Conservation (phyloP, 139 green algal species). For the Tetradesmus obliquus region DNA sequence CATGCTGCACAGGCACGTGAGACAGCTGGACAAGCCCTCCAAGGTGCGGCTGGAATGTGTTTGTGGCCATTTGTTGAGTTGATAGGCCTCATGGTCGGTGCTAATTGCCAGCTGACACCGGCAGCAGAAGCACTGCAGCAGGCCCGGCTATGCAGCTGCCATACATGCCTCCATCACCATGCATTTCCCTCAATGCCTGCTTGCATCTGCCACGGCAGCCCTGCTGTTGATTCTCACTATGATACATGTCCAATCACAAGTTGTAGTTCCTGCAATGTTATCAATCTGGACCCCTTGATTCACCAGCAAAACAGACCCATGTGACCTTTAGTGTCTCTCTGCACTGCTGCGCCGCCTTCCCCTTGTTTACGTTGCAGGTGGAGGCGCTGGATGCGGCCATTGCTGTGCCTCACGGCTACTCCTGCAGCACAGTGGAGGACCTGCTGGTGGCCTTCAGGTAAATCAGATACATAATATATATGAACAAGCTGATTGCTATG, state of each 20-base stretch:
- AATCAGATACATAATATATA: too few species aligned
- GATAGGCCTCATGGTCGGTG: too few species aligned
- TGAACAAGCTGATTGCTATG: too few species aligned
- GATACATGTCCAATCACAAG: neutral
- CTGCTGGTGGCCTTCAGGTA: slow-evolving; percentile 27
- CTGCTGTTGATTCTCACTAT: too few species aligned
- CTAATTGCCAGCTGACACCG: too few species aligned
- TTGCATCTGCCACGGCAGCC: too few species aligned
- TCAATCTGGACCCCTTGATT: neutral
- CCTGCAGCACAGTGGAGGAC: slow-evolving; percentile 38
- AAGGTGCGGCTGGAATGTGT: neutral
- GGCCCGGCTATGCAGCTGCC: too few species aligned
- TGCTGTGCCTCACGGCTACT: slow-evolving; percentile 13
- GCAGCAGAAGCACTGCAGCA: too few species aligned
- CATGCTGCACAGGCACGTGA: slow-evolving; percentile 23
- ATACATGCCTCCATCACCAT: neutral
- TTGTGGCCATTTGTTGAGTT: too few species aligned
- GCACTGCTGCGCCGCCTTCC: neutral
- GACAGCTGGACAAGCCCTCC: slow-evolving; percentile 11
- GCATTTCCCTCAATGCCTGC: neutral
- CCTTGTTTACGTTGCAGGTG: neutral
- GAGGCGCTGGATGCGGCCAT: neutral
- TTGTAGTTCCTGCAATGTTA: too few species aligned
- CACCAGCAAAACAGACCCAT: neutral
- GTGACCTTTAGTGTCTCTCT: neutral